Base-by-base conservation (phyloP, 129 eudicot genomes). In the Arctium lappa region DNA sequence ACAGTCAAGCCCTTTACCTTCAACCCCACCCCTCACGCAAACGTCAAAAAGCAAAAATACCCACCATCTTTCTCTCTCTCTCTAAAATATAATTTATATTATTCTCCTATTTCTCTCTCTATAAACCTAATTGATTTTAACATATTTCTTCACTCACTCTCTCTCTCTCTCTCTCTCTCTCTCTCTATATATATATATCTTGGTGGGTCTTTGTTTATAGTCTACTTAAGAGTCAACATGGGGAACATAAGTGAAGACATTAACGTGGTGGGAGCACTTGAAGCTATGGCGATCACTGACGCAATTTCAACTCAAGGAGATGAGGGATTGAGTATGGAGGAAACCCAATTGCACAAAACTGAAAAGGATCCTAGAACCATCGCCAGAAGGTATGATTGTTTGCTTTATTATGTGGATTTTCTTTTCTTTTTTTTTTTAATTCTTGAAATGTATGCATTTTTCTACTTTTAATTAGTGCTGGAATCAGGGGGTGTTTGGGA, bases 211-310 rank as follows among this genome's bases (percentile, higher is more conserved):
- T n/a, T n/a, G 38, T 33, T 33, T 84, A 73, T 44, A 46, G 87
- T 84, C 87, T 79, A 79, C 76, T 10, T 10, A 16, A 12, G 1
- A 79, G 87, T 84, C 87, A 84, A 72, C 82, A 78, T 84, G 82
- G 83, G 76, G 8, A 65, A 66, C 46, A 79, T 73, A 8, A 73
- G 36, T 40, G 69, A 84, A 42, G 44, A 78, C 71, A 70, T 77
- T 37, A 76, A 15, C 10, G 72, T 76, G 27, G 30, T 33, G 4
- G 79, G 70, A 38, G 62, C 78, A 15, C 8, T 72, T 16, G 79
- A 73, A 73, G 75, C 78, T 37, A 33, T 77, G 0, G 2, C 86
- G 50, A 77, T 83, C 65, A 37, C 22, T 31, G 33, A 44, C 76
- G 46, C 69, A n/a, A 70, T 69, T 70, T 34, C 75, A 31, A 33